Conservation (phyloP, 192 early-diverging fungal genomes). For the Chytriomyces confervae region DNA sequence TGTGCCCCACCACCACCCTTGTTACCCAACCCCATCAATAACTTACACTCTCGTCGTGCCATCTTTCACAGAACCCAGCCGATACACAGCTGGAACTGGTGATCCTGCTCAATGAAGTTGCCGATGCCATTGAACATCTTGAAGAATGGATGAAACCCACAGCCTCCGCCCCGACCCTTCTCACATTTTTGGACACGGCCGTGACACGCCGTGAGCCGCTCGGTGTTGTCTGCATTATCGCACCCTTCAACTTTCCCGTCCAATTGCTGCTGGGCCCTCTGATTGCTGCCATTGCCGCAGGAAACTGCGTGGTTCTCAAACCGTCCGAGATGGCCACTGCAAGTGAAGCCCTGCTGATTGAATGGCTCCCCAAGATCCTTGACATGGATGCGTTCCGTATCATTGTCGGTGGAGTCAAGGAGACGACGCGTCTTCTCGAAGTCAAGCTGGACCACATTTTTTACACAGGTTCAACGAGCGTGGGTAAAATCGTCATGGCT, state of each 20-base stretch:
- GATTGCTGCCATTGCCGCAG: conserved; percentile 85
- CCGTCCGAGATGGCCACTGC: conserved; percentile 82
- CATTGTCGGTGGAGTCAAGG: conserved; percentile 76
- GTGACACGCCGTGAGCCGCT: conserved; percentile 66
- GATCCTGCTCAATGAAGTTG: conserved; percentile 6
- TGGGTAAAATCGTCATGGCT: conserved; percentile 82
- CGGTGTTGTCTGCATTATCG: conserved; percentile 76
- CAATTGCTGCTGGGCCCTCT: conserved; percentile 74
- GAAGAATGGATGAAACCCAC: conserved; percentile 42
- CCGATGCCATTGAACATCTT: conserved; percentile 30
- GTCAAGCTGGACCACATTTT: conserved; percentile 89
- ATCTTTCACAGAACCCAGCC: neutral
- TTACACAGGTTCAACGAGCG: conserved; percentile 83
- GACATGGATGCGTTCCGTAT: conserved; percentile 69
- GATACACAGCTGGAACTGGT: neutral
- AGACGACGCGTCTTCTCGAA: conserved; percentile 78
- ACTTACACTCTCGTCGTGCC: neutral
- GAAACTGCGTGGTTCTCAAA: conserved; percentile 71
- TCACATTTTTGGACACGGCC: conserved; percentile 15
- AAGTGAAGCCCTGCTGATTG: conserved; percentile 64
- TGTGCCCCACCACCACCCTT: neutral
- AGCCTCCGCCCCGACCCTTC: neutral
- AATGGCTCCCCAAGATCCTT: conserved; percentile 75
- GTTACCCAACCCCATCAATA: neutral
- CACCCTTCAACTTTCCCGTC: conserved; percentile 44